Percentiles rank a stretch among this genome's conserved stretches.
phyloP scores from a whole-genome alignment of 257 asterid species.

The Mentha longifolia region DNA sequence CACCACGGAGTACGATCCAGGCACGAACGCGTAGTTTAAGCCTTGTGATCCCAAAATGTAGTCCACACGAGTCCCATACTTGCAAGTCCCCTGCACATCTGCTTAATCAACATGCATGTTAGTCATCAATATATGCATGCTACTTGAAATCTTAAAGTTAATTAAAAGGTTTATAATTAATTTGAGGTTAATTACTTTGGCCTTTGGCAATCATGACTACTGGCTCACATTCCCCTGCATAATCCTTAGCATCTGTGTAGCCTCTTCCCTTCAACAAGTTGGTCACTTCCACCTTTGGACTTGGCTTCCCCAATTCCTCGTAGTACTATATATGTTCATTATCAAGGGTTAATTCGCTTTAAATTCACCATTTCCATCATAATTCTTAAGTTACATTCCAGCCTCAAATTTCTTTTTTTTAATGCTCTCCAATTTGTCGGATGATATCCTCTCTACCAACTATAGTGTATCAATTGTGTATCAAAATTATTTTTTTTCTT shows the following conservation, averaged over 20 bases:
- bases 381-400: too few relatives aligned
- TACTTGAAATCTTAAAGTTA: not conserved
- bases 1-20: constrained; percentile 83
- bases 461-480: too few relatives aligned
- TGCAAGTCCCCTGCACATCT: constrained; percentile 97
- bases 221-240: constrained; percentile 84
- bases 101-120: not conserved
- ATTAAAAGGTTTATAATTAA: too few relatives aligned
- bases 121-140: not conserved
- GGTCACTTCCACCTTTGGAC: constrained; percentile 76
- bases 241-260: constrained; percentile 73
- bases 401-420: too few relatives aligned
- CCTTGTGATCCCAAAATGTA: constrained; percentile 66
- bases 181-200: constrained; percentile 60
- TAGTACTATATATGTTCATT: constrained; percentile 49
- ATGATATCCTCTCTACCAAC: too few relatives aligned
- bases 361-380: too few relatives aligned
- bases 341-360: too few relatives aligned
- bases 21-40: constrained; percentile 63
- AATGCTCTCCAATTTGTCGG: too few relatives aligned
- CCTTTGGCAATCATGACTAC: constrained; percentile 92
- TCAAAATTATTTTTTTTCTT: too few relatives aligned
- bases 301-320: constrained; percentile 85
- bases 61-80: constrained; percentile 91
- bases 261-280: constrained; percentile 68